Evolutionary conservation across 2,329 filamentous ascomycete genomes (phyloP).

Genomic region (Monosporascus sp.): DNA sequence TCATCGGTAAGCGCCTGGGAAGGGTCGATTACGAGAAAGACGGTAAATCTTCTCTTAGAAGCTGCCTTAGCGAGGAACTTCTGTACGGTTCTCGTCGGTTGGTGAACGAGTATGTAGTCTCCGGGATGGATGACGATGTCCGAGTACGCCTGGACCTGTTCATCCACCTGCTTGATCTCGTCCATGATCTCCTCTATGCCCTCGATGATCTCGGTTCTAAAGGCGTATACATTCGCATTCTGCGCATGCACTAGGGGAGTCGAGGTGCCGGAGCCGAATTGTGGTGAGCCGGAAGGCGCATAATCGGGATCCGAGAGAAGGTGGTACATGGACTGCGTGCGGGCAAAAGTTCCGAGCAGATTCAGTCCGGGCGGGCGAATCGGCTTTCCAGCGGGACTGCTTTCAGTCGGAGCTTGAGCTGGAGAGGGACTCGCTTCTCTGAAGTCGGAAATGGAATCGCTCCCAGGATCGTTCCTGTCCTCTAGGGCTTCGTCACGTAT

Average conservation of each 20-base stretch:
- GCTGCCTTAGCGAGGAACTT: conserved; percentile 85
- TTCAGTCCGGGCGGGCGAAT: conserved; percentile 56
- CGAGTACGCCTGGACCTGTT: conserved; percentile 83
- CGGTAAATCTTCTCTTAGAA: conserved; percentile 83
- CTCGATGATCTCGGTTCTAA: conserved; percentile 86
- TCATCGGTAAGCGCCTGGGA: conserved; percentile 32
- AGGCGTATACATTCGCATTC: conserved; percentile 54
- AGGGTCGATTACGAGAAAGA: conserved; percentile 71
- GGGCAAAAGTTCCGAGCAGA: conserved; percentile 59
- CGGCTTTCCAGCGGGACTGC: conserved; percentile 12
- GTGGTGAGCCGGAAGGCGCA: conserved; percentile 44
- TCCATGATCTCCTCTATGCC: conserved; percentile 96
- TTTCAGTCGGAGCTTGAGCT: conserved; percentile 8
- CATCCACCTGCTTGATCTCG: conserved; percentile 86
- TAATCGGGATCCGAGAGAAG: conserved; percentile 66
- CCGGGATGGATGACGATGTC: conserved; percentile 91
- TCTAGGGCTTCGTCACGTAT: conserved; percentile 89
- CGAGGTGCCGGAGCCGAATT: conserved; percentile 39
- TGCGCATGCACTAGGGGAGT: conserved; percentile 38
- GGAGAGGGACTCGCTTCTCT: conserved; percentile 29
- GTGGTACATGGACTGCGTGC: conserved; percentile 78
- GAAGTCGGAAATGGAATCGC: conserved; percentile 55
- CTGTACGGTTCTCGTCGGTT: conserved; percentile 80
- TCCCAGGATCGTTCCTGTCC: conserved; percentile 60
- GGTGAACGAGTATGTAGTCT: conserved; percentile 86